Evolutionary conservation across 1,139 yeast species (phyloP).

Genomic region (Pichia sp.): DNA sequence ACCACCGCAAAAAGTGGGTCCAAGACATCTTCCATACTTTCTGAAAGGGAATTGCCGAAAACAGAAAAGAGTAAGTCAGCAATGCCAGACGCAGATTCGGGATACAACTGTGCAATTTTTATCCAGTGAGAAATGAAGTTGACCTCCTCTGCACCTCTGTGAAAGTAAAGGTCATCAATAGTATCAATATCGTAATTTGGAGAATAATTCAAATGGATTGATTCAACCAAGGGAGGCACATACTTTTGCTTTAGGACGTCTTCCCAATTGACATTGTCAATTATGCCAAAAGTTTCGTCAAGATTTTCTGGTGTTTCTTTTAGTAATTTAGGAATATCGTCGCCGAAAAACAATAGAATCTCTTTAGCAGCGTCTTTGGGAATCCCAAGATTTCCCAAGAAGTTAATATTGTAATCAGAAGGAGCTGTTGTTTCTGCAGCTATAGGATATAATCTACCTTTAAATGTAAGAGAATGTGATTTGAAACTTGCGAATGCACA

Average conservation of each 20-base stretch:
- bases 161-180: constrained; percentile 38
- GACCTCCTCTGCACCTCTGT: constrained; percentile 34
- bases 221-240: constrained; percentile 23
- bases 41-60: constrained; percentile 31
- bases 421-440: constrained; percentile 47
- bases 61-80: constrained; percentile 44
- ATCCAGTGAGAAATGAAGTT: constrained; percentile 46
- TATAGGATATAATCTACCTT: constrained; percentile 41
- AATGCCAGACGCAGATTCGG: constrained; percentile 46
- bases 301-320: constrained; percentile 28
- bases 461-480: constrained; percentile 27
- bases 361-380: constrained; percentile 37
- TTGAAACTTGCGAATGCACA: constrained; percentile 32
- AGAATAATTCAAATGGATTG: constrained; percentile 35
- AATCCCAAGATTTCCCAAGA: constrained; percentile 45
- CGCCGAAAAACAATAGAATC: constrained; percentile 31
- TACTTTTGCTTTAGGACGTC: constrained; percentile 21
- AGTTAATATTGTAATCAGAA: constrained; percentile 47
- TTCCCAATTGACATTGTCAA: constrained; percentile 22
- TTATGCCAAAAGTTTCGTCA: constrained; percentile 27
- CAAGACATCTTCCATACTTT: constrained; percentile 31
- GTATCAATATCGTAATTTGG: constrained; percentile 31
- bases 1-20: constrained; percentile 37
- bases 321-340: constrained; percentile 19
- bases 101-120: constrained; percentile 44